Conservation (phyloP, 2,329 filamentous ascomycete genomes). For the Trichoderma sp. region DNA sequence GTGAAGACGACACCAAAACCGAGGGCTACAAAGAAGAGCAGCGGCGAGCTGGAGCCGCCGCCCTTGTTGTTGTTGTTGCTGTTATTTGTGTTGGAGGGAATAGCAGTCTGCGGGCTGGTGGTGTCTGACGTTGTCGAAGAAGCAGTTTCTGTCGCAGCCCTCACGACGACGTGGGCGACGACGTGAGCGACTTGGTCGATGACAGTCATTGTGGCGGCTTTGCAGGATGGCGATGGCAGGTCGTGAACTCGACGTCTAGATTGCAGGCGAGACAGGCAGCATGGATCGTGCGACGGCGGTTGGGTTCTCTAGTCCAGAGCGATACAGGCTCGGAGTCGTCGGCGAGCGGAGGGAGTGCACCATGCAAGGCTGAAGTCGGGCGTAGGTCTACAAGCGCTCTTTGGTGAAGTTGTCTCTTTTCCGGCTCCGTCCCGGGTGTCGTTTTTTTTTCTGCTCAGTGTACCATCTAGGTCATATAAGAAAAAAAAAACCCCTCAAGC, state of each 20-base stretch:
- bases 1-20: slow-evolving; percentile 98
- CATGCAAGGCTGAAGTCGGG: slow-evolving; percentile 15
- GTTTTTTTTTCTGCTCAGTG: background rate
- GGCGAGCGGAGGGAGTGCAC: background rate
- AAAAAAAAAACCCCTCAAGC: background rate
- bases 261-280: slow-evolving; percentile 11
- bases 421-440: background rate
- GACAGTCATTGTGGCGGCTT: slow-evolving; percentile 34
- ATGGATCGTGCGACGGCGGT: slow-evolving; percentile 12
- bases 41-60: slow-evolving; percentile 39
- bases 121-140: slow-evolving; percentile 21
- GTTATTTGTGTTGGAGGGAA: slow-evolving; percentile 19
- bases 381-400: background rate
- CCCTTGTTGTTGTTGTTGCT: slow-evolving; percentile 24
- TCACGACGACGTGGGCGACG: slow-evolving; percentile 37
- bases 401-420: background rate
- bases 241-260: slow-evolving; percentile 14
- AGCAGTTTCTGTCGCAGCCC: slow-evolving; percentile 28
- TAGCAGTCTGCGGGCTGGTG: slow-evolving; percentile 20
- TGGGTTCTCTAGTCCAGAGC: slow-evolving; percentile 9
- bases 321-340: slow-evolving; percentile 11
- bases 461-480: background rate
- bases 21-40: slow-evolving; percentile 84
- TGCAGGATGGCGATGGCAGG: background rate
- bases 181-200: slow-evolving; percentile 38